Conservation (phyloP, 2,329 filamentous ascomycete species). For the Fusarium mangiferae region DNA sequence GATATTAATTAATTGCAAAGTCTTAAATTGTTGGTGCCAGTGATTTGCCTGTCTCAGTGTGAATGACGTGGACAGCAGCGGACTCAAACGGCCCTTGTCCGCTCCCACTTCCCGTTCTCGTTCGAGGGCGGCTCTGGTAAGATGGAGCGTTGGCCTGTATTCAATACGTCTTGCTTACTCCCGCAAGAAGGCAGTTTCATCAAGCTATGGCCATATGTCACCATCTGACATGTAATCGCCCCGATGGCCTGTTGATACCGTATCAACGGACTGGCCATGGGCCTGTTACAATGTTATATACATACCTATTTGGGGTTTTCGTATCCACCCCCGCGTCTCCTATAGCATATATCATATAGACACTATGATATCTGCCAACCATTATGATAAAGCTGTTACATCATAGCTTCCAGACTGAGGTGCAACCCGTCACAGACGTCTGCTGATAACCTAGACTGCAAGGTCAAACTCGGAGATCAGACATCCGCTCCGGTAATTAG, state of each 20-base stretch:
- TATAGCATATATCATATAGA: background rate
- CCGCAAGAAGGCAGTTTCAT: background rate
- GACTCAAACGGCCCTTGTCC: background rate
- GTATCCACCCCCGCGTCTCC: background rate
- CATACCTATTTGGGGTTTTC: background rate
- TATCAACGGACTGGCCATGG: background rate
- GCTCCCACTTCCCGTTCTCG: background rate
- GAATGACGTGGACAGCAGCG: background rate
- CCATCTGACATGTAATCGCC: background rate
- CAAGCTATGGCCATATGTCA: background rate
- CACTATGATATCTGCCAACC: background rate
- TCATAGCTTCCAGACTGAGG: background rate
- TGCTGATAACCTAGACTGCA: background rate
- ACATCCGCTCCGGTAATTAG: background rate
- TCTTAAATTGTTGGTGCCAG: rapidly evolving
- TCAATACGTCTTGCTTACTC: background rate
- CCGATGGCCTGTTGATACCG: background rate
- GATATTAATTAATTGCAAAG: background rate
- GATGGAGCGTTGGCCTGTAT: too few species aligned
- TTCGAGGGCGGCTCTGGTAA: background rate
- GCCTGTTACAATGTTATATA: background rate
- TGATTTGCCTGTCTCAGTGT: background rate
- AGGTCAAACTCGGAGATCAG: background rate
- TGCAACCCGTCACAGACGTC: background rate
- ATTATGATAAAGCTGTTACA: background rate